Evolutionary conservation across 192 early-diverging fungal species (phyloP).

Genomic region (Backusella sp.): DNA sequence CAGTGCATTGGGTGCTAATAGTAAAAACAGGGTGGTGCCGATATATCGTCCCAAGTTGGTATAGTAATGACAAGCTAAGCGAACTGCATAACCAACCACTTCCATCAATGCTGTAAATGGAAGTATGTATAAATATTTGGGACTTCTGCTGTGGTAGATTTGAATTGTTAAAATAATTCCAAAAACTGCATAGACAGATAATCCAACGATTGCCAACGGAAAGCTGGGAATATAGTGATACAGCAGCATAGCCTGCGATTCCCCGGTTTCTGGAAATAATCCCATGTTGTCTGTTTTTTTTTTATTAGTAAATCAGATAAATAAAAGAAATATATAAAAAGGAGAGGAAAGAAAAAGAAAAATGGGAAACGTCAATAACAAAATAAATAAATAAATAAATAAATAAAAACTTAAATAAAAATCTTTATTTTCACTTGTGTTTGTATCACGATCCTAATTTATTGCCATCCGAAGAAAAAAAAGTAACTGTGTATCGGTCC

Average conservation of each 20-base stretch:
- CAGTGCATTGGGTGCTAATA: slow-evolving; percentile 47
- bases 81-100: slow-evolving; percentile 37
- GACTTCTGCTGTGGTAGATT: background rate
- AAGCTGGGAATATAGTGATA: background rate
- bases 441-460: slow-evolving; percentile 7
- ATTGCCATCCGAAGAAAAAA: background rate
- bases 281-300: background rate
- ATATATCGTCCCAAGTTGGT: slow-evolving; percentile 38
- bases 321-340: background rate
- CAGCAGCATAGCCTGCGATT: background rate
- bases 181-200: background rate
- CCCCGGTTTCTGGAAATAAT: background rate
- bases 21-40: slow-evolving; percentile 36
- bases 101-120: slow-evolving; percentile 39
- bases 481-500: background rate
- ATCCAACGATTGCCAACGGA: background rate
- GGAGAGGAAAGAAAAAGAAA: slow-evolving; percentile 2
- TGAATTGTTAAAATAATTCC: background rate
- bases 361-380: background rate
- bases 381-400: background rate
- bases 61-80: slow-evolving; percentile 35
- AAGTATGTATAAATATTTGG: slow-evolving; percentile 7
- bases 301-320: background rate
- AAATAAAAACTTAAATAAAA: background rate
- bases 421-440: background rate